Percentiles rank a stretch among this genome's conserved stretches.
Evolutionary conservation across 1,284 basidiomycete species (phyloP).

Genomic region (Dichomitus squalens): DNA sequence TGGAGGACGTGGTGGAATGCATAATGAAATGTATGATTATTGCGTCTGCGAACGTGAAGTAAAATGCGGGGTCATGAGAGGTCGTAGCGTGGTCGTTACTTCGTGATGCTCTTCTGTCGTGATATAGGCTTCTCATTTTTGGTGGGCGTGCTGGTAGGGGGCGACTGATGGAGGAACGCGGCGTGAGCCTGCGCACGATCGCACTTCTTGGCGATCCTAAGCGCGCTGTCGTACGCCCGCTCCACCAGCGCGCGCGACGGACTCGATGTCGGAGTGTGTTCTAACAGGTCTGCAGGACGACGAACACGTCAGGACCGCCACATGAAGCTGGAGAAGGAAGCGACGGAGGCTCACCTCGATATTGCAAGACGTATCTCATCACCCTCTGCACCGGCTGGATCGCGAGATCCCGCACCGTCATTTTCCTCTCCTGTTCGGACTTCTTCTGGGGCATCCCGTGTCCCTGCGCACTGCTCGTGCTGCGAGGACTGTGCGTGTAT

Average conservation of each 20-base stretch:
- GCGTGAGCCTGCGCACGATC: conserved; percentile 66
- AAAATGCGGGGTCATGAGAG: neutral
- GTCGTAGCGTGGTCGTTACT: conserved; percentile 12
- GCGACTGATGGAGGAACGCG: conserved; percentile 45
- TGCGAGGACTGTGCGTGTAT: neutral
- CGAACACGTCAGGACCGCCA: neutral
- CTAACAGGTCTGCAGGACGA: conserved; percentile 41
- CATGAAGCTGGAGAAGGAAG: conserved; percentile 7
- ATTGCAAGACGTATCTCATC: conserved; percentile 69
- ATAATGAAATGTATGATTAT: neutral
- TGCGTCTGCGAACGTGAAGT: neutral
- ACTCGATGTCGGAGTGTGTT: conserved; percentile 44
- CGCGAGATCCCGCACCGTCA: conserved; percentile 58
- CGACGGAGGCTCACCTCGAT: conserved; percentile 50
- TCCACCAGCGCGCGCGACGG: conserved; percentile 53
- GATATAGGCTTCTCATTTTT: conserved; percentile 15
- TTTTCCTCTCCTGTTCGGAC: conserved; percentile 30
- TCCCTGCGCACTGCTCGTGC: conserved; percentile 10
- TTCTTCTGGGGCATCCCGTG: conserved; percentile 10
- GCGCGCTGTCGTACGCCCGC: conserved; percentile 58
- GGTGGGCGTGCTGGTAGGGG: neutral
- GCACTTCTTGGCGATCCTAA: conserved; percentile 63
- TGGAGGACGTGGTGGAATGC: neutral
- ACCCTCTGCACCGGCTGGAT: conserved; percentile 72
- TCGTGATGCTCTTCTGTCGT: conserved; percentile 1